phyloP scores from a whole-genome alignment of 176 grass and related monocot genomes.

The Oryza meridionalis region DNA sequence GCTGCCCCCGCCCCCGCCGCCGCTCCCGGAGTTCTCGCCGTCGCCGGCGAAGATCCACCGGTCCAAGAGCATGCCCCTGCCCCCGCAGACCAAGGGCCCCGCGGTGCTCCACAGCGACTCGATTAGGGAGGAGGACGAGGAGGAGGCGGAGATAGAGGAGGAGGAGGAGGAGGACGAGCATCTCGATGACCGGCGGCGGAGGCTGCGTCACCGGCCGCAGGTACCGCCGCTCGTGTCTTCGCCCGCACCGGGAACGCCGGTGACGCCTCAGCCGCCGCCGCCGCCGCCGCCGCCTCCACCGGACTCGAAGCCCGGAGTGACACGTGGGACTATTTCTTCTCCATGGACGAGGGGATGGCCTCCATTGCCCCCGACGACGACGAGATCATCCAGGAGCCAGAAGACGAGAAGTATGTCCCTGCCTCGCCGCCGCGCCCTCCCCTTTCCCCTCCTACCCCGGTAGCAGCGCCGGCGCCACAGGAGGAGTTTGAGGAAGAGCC shows the following conservation, averaged over 20 bases:
- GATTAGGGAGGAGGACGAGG: slow-evolving; percentile 78
- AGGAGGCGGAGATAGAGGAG: slow-evolving; percentile 38
- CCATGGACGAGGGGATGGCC: slow-evolving; percentile 76
- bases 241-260: slow-evolving; percentile 46
- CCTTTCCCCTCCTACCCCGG: slow-evolving; percentile 39
- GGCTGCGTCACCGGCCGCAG: slow-evolving; percentile 43
- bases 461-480: not conserved
- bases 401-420: slow-evolving; percentile 51
- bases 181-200: slow-evolving; percentile 50
- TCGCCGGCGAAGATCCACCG: slow-evolving; percentile 81
- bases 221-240: slow-evolving; percentile 40
- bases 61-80: slow-evolving; percentile 87
- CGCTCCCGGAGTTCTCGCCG: slow-evolving; percentile 81
- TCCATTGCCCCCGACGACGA: slow-evolving; percentile 64
- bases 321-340: slow-evolving; percentile 91
- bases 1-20: slow-evolving; percentile 77
- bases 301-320: slow-evolving; percentile 41
- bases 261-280: slow-evolving; percentile 39
- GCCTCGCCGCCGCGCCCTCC: slow-evolving; percentile 54
- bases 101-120: slow-evolving; percentile 46
- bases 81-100: slow-evolving; percentile 42
- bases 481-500: slow-evolving; percentile 53
- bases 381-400: slow-evolving; percentile 48
- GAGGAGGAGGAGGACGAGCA: slow-evolving; percentile 52
- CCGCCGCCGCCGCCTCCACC: slow-evolving; percentile 34